Conservation (phyloP, 257 asterid species). For the Lycium barbarum region DNA sequence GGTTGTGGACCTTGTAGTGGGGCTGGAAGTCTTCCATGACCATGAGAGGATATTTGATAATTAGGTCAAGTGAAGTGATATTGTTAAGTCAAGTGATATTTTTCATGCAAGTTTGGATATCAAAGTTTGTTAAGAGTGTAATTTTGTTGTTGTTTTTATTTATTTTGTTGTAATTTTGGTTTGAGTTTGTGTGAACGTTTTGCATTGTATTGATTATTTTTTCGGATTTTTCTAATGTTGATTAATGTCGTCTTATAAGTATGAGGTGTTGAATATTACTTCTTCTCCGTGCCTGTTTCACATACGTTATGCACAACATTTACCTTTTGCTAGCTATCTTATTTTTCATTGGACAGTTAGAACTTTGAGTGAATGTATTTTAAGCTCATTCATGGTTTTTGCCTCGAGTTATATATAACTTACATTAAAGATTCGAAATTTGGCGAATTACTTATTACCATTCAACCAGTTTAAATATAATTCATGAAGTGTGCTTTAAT, state of each 20-base stretch:
- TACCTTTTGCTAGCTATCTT: too few relatives aligned
- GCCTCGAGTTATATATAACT: too few relatives aligned
- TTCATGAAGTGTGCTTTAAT: too few relatives aligned
- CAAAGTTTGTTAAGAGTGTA: background rate
- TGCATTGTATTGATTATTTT: background rate
- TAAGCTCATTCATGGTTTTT: too few relatives aligned
- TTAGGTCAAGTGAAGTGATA: background rate
- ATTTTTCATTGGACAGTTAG: too few relatives aligned
- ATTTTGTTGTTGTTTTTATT: background rate
- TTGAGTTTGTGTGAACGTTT: background rate
- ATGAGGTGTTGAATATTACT: too few relatives aligned
- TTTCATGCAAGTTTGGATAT: constrained; percentile 22
- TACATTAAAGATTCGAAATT: too few relatives aligned
- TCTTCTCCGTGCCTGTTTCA: too few relatives aligned
- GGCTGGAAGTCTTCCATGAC: constrained; percentile 38
- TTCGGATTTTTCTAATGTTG: background rate
- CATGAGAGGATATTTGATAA: background rate
- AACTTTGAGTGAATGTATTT: too few relatives aligned
- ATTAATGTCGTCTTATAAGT: background rate
- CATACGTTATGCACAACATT: too few relatives aligned
- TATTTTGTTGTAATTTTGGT: background rate
- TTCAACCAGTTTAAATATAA: too few relatives aligned
- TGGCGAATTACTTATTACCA: too few relatives aligned
- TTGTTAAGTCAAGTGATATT: background rate
- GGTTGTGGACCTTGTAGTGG: constrained; percentile 32